Evolutionary conservation across 228 moss, liverwort and hornwort species (phyloP).

Genomic region (Sphagnum magellanicum): DNA sequence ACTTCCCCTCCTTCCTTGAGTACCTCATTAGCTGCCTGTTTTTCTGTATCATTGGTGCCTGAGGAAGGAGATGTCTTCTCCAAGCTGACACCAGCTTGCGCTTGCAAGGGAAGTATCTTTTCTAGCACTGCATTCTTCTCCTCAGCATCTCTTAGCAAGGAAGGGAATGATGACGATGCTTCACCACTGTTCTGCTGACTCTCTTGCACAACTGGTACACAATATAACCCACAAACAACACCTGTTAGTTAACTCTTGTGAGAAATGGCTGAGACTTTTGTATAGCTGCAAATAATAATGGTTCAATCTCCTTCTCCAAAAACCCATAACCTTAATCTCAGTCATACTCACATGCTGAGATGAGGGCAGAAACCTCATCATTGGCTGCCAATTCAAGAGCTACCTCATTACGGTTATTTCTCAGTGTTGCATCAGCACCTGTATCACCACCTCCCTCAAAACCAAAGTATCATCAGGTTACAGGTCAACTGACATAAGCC

Average conservation of each 20-base stretch:
- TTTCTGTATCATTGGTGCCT: constrained; percentile 14
- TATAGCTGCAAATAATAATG: neutral
- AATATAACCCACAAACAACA: neutral
- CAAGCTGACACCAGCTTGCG: constrained; percentile 1
- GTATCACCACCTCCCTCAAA: constrained; percentile 4
- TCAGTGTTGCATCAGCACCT: constrained; percentile 35
- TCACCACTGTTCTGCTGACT: constrained; percentile 4
- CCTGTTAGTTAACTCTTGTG: neutral
- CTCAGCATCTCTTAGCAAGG: constrained; percentile 2
- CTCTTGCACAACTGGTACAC: constrained; percentile 14
- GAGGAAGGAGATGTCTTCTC: constrained; percentile 3
- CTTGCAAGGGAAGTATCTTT: constrained; percentile 10
- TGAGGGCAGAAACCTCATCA: constrained; percentile 24
- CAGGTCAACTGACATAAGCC: too few species aligned
- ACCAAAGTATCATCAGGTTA: too few species aligned
- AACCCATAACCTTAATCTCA: neutral
- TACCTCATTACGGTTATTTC: constrained; percentile 47
- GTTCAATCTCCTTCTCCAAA: neutral
- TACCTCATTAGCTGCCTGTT: constrained; percentile 15
- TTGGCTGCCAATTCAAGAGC: constrained; percentile 42
- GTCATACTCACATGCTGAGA: constrained; percentile 7
- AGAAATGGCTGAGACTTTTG: neutral
- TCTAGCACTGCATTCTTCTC: constrained; percentile 4
- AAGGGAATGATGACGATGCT: constrained; percentile 2
- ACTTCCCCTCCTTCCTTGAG: constrained; percentile 10